These are phyloP conservation scores for Delitschia confertaspora DNA, from an alignment of 495 filamentous ascomycete species.

Conservation along the genomic window DNA sequence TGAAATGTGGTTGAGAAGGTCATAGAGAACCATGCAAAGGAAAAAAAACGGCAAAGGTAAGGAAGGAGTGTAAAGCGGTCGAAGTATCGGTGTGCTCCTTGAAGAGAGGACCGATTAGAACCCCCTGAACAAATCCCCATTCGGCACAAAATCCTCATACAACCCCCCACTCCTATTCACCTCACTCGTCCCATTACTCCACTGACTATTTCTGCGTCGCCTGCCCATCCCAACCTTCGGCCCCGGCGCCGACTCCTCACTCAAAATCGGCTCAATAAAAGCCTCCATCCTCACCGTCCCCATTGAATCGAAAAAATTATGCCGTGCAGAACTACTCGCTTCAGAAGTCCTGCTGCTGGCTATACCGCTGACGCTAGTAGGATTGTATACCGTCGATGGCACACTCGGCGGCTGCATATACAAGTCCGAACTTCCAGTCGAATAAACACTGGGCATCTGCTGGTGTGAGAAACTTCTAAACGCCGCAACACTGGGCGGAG, in stretches of 20 bases:
- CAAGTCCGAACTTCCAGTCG: slow-evolving; percentile 26
- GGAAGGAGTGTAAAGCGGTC: background rate
- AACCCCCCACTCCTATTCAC: slow-evolving; percentile 17
- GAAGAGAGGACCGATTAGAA: slow-evolving; percentile 9
- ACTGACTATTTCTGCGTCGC: slow-evolving; percentile 27
- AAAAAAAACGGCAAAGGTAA: no score
- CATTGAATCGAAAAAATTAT: slow-evolving; percentile 65
- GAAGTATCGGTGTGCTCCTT: slow-evolving; percentile 1
- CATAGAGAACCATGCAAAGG: no score
- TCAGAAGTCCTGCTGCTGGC: slow-evolving; percentile 27
- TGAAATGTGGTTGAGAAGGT: no score
- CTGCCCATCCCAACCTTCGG: slow-evolving; percentile 2
- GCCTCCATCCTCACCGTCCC: slow-evolving; percentile 97
- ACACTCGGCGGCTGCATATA: slow-evolving; percentile 27
- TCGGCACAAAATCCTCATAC: slow-evolving; percentile 23
- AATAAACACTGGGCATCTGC: slow-evolving; percentile 36
- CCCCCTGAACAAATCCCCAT: slow-evolving; percentile 23
- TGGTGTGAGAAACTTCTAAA: slow-evolving; percentile 70
- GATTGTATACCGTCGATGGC: slow-evolving; percentile 28
- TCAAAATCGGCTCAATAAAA: slow-evolving; percentile 57
- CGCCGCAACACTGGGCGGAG: slow-evolving; percentile 48
- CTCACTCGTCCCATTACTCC: slow-evolving; percentile 29
- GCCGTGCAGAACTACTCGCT: slow-evolving; percentile 31
- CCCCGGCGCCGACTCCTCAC: slow-evolving; percentile 16
- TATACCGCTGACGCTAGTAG: slow-evolving; percentile 24